Percentiles rank a stretch among this genome's conserved stretches.
These are phyloP conservation scores for Plasmodium ovale DNA, from an alignment of 169 alveolate genomes.

Conservation along the genomic window DNA sequence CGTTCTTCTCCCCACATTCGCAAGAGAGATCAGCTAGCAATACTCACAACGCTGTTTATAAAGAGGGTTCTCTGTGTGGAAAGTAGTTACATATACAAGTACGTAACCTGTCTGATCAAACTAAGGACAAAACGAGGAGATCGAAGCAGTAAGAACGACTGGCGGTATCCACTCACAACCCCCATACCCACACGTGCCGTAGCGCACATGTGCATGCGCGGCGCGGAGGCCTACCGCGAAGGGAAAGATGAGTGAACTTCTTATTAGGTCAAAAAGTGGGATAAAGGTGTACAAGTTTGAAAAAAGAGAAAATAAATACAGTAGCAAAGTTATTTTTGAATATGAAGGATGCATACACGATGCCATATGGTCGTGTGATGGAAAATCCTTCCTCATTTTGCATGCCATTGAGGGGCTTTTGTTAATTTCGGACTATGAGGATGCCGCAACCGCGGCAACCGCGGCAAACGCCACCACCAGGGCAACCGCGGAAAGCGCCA, in stretches of 20 bases:
- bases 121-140: neutral
- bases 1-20: no score
- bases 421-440: conserved; percentile 13
- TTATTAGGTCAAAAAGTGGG: conserved; percentile 61
- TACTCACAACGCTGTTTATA: neutral
- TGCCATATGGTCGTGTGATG: conserved; percentile 69
- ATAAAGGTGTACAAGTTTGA: conserved; percentile 42
- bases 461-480: no score
- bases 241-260: conserved; percentile 56
- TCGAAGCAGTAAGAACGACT: neutral
- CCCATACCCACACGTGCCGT: neutral
- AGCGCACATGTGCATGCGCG: neutral
- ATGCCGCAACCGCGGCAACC: no score
- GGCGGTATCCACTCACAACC: neutral
- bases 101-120: no score
- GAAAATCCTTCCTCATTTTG: conserved; percentile 35
- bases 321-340: conserved; percentile 28
- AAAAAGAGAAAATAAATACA: conserved; percentile 15
- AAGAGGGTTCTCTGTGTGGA: neutral
- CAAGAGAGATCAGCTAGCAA: no score
- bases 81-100: no score
- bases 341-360: conserved; percentile 65
- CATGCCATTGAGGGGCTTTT: conserved; percentile 51
- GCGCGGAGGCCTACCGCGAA: neutral
- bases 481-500: no score